These are phyloP conservation scores for Aphanomyces astaci DNA, from an alignment of 352 stramenopile species.

Conservation along the genomic window DNA sequence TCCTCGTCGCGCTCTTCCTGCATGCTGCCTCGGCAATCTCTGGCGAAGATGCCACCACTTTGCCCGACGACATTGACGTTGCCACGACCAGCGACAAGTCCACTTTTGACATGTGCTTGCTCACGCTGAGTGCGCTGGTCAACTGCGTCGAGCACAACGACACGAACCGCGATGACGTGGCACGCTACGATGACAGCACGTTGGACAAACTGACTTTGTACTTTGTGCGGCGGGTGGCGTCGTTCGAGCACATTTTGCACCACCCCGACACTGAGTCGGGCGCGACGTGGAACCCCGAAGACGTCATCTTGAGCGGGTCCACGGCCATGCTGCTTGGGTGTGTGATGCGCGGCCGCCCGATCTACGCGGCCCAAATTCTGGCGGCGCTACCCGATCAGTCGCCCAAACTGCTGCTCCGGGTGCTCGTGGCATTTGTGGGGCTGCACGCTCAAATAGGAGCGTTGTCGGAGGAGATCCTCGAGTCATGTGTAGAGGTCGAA, in stretches of 20 bases:
- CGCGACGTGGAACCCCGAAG: constrained; percentile 52
- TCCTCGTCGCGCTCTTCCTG: constrained; percentile 42
- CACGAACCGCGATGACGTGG: constrained; percentile 40
- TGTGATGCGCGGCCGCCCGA: constrained; percentile 46
- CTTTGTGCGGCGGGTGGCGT: neutral
- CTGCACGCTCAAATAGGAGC: constrained; percentile 69
- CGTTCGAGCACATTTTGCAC: constrained; percentile 15
- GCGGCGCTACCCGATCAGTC: constrained; percentile 38
- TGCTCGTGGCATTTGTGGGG: constrained; percentile 55
- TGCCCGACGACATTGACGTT: too few relatives aligned
- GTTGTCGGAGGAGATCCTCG: constrained; percentile 51
- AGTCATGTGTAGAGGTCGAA: constrained; percentile 63
- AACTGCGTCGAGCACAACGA: constrained; percentile 61
- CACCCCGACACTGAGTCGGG: neutral
- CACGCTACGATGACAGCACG: neutral
- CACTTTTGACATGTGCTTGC: constrained; percentile 47
- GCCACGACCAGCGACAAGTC: constrained; percentile 32
- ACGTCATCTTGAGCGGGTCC: constrained; percentile 65
- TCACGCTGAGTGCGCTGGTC: constrained; percentile 58
- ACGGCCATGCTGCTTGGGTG: constrained; percentile 59
- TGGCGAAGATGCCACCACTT: neutral
- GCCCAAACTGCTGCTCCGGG: constrained; percentile 40
- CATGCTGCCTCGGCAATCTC: neutral
- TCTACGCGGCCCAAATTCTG: constrained; percentile 36
- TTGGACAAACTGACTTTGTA: neutral